Percentiles rank a stretch among this genome's conserved stretches.
These are phyloP conservation scores for Oxytropis ochrocephala DNA, from an alignment of 306 rosid species.

Conservation along the genomic window DNA sequence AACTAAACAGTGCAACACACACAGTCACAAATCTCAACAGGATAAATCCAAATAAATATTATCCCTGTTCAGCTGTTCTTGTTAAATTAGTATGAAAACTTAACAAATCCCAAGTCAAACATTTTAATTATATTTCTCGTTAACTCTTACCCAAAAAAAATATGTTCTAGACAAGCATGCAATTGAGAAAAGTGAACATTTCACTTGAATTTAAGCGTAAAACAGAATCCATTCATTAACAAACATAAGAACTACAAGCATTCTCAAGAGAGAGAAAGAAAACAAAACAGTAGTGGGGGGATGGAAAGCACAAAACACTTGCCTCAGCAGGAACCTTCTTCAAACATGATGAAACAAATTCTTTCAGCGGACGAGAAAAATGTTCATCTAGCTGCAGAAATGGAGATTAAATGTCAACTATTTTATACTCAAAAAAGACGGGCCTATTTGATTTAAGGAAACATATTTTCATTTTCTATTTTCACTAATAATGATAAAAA, in stretches of 20 bases:
- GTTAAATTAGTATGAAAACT: background rate
- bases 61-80: background rate
- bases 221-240: slow-evolving; percentile 11
- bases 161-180: background rate
- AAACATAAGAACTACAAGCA: background rate
- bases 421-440: background rate
- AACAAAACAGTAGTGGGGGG: background rate
- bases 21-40: background rate
- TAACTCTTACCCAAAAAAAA: background rate
- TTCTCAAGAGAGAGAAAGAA: slow-evolving; percentile 13
- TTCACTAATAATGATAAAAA: background rate
- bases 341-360: slow-evolving; percentile 83
- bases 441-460: background rate
- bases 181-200: background rate
- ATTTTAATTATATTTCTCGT: background rate
- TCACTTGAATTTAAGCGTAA: background rate
- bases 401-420: slow-evolving; percentile 22
- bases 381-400: slow-evolving; percentile 91
- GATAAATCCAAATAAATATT: background rate
- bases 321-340: slow-evolving; percentile 97
- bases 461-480: background rate
- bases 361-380: slow-evolving; percentile 93
- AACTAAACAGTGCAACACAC: background rate
- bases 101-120: background rate
- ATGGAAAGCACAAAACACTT: slow-evolving; percentile 24